Conservation (phyloP, 1,139 yeast genomes). For the Kluyveromyces marxianus region DNA sequence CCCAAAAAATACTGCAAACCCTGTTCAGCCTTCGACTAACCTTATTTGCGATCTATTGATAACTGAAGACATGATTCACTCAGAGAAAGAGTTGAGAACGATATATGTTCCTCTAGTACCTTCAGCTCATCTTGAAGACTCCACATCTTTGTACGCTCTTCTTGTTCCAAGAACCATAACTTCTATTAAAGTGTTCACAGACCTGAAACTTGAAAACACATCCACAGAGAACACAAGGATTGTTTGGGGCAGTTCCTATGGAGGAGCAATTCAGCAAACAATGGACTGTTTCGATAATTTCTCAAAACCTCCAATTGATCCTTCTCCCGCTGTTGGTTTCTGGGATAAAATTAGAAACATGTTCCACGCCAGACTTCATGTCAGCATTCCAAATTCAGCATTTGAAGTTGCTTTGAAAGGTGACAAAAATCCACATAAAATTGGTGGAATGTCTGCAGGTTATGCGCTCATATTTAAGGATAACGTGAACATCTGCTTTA, state of each 20-base stretch:
- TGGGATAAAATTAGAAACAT: conserved; percentile 67
- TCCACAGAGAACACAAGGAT: conserved; percentile 58
- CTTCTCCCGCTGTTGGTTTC: conserved; percentile 73
- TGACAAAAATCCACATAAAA: conserved; percentile 65
- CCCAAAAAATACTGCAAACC: conserved; percentile 34
- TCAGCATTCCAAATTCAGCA: conserved; percentile 45
- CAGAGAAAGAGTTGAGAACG: conserved; percentile 46
- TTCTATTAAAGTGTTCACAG: conserved; percentile 65
- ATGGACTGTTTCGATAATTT: conserved; percentile 78
- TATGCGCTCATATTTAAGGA: conserved; percentile 73
- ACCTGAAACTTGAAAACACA: conserved; percentile 47
- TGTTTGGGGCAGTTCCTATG: conserved; percentile 82
- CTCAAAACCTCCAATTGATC: conserved; percentile 77
- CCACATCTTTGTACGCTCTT: conserved; percentile 47
- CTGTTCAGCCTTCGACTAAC: conserved; percentile 31
- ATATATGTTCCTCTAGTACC: conserved; percentile 59
- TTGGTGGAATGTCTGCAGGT: conserved; percentile 68
- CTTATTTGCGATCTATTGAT: conserved; percentile 47
- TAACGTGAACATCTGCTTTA: conserved; percentile 52
- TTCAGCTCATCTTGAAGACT: conserved; percentile 30
- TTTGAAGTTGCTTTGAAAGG: conserved; percentile 56
- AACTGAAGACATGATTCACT: conserved; percentile 43
- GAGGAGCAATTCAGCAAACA: conserved; percentile 76
- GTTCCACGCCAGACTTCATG: conserved; percentile 47
- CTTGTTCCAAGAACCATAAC: conserved; percentile 72